These are phyloP conservation scores for Lagenidium giganteum DNA, from an alignment of 352 stramenopile species.

Conservation along the genomic window DNA sequence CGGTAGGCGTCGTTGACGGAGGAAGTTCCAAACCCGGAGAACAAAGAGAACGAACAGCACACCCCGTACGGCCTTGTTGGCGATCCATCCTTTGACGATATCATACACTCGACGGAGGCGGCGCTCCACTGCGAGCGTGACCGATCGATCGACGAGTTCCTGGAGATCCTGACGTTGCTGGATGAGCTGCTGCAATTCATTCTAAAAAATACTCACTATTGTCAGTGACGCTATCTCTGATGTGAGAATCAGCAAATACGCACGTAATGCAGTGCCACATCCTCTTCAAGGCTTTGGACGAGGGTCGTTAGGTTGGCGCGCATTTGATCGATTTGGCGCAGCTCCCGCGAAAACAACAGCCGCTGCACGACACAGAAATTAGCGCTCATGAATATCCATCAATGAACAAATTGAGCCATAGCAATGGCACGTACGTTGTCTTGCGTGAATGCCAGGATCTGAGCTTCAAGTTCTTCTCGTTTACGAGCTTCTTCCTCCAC, in stretches of 20 bases:
- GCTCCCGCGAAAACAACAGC: constrained; percentile 40
- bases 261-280: constrained; percentile 53
- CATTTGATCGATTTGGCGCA: constrained; percentile 50
- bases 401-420: background rate
- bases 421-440: constrained; percentile 31
- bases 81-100: constrained; percentile 39
- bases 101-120: constrained; percentile 25
- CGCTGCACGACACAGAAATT: constrained; percentile 15
- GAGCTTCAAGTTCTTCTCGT: constrained; percentile 56
- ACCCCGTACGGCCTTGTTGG: constrained; percentile 39
- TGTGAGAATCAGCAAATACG: background rate
- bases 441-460: constrained; percentile 54
- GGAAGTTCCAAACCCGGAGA: constrained; percentile 45
- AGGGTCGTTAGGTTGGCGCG: constrained; percentile 42
- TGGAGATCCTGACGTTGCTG: constrained; percentile 34
- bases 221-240: too few species aligned
- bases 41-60: constrained; percentile 43
- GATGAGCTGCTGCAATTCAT: constrained; percentile 42
- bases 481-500: constrained; percentile 69
- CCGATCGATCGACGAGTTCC: constrained; percentile 27
- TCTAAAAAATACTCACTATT: too few species aligned
- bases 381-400: background rate
- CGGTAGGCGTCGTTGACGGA: constrained; percentile 39
- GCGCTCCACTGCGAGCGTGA: constrained; percentile 35
- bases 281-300: constrained; percentile 53